A percentile compares a stretch with the other conserved stretches of the same genome.
Evolutionary conservation across 2,329 filamentous ascomycete genomes (phyloP).

Genomic region (Pseudocercospora macadamiae): DNA sequence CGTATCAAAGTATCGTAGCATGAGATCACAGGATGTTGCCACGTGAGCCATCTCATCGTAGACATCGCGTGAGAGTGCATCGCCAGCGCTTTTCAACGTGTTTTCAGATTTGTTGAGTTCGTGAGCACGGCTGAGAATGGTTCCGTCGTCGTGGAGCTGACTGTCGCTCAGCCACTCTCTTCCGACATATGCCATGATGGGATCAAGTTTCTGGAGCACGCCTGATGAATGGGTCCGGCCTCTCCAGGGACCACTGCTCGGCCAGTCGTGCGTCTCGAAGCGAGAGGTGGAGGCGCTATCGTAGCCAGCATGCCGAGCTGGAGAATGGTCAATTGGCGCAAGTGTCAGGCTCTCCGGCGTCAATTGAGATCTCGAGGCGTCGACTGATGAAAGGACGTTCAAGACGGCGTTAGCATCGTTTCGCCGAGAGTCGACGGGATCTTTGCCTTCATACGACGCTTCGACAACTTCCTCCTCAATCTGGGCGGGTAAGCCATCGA

Average conservation of each 20-base stretch:
- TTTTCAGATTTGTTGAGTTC: constrained; percentile 4
- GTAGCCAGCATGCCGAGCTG: background rate
- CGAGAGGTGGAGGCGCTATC: background rate
- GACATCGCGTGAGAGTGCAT: background rate
- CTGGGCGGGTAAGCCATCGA: constrained; percentile 13
- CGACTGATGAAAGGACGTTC: background rate
- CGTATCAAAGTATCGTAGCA: constrained; percentile 19
- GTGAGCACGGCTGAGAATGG: background rate
- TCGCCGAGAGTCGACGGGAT: background rate
- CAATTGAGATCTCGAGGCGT: background rate
- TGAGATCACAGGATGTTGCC: constrained; percentile 9
- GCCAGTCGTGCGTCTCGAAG: constrained; percentile 7
- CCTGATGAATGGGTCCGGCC: constrained; percentile 14
- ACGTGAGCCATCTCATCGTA: constrained; percentile 14
- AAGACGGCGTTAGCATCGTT: background rate
- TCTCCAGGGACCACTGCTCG: background rate
- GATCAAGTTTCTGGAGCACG: constrained; percentile 9
- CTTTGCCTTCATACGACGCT: background rate
- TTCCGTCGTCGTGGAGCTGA: background rate
- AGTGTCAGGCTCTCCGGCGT: background rate
- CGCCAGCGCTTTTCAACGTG: background rate
- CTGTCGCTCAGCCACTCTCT: background rate
- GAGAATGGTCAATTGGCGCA: background rate
- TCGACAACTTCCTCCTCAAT: background rate
- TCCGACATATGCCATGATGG: constrained; percentile 15